These are phyloP conservation scores for Neurospora sublineolata DNA, from an alignment of 495 filamentous ascomycete genomes.

Conservation along the genomic window DNA sequence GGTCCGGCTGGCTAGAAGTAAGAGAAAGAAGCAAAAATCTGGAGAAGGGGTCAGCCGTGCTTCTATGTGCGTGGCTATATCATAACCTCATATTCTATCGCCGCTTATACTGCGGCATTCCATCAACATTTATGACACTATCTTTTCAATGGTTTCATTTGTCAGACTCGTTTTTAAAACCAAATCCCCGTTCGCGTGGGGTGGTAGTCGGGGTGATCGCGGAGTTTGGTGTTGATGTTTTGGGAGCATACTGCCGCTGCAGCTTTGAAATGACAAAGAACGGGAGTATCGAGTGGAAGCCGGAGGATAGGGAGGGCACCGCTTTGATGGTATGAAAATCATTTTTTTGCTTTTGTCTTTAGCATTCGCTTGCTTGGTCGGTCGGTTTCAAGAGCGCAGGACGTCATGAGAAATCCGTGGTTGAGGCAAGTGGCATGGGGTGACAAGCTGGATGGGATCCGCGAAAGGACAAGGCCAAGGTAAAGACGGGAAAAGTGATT, in stretches of 20 bases:
- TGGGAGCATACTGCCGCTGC: background rate
- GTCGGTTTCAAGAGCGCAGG: background rate
- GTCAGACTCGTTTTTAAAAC: background rate
- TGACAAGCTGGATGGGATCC: background rate
- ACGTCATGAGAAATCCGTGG: background rate
- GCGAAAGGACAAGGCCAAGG: background rate
- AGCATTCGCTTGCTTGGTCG: background rate
- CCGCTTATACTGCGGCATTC: background rate
- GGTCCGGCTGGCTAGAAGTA: background rate
- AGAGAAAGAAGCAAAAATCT: background rate
- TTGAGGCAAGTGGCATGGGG: background rate
- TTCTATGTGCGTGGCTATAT: background rate
- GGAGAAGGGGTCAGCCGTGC: background rate
- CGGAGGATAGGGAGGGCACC: background rate
- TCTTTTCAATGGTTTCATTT: background rate
- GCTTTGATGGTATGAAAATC: background rate
- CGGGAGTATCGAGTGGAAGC: background rate
- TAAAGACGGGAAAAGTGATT: background rate
- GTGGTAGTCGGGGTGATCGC: background rate
- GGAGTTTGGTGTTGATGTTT: background rate
- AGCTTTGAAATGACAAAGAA: background rate
- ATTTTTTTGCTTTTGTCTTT: background rate
- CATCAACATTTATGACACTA: background rate
- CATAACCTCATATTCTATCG: background rate
- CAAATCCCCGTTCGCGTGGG: background rate